phyloP scores from a whole-genome alignment of 495 filamentous ascomycete species.

The Lasiosphaeria ovina region DNA sequence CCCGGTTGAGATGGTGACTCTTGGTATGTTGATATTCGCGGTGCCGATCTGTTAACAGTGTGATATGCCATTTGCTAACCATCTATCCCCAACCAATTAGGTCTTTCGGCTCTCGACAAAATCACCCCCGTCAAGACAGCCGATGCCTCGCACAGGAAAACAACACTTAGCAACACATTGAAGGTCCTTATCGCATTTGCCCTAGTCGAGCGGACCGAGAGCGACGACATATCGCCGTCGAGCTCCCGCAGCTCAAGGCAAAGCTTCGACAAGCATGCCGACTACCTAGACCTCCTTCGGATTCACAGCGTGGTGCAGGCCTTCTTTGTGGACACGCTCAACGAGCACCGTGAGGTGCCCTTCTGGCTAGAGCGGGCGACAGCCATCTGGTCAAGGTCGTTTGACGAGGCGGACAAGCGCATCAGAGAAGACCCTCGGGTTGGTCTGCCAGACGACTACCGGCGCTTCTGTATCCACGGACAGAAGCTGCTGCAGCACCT shows the following conservation, averaged over 20 bases:
- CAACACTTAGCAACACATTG: constrained; percentile 62
- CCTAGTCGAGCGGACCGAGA: constrained; percentile 64
- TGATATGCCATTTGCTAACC: neutral
- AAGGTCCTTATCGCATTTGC: constrained; percentile 67
- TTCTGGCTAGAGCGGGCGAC: constrained; percentile 64
- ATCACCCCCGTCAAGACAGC: constrained; percentile 56
- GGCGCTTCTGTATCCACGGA: constrained; percentile 68
- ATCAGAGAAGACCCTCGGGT: constrained; percentile 54
- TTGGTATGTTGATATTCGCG: constrained; percentile 44
- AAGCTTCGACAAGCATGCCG: constrained; percentile 52
- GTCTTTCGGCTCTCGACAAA: constrained; percentile 53
- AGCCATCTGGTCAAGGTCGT: constrained; percentile 60
- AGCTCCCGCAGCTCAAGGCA: constrained; percentile 44
- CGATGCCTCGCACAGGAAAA: constrained; percentile 44
- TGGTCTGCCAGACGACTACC: constrained; percentile 69
- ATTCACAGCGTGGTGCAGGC: constrained; percentile 78
- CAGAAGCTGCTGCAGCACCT: constrained; percentile 53
- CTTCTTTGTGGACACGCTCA: constrained; percentile 70
- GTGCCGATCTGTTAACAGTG: neutral
- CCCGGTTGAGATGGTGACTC: constrained; percentile 68
- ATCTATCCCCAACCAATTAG: constrained; percentile 13
- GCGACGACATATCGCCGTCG: constrained; percentile 39
- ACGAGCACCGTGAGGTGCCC: constrained; percentile 53
- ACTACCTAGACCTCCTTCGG: constrained; percentile 67
- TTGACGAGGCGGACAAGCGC: constrained; percentile 58